Evolutionary conservation across 768 basidiomycete genomes (phyloP).

Genomic region (Kwoniella sp.): DNA sequence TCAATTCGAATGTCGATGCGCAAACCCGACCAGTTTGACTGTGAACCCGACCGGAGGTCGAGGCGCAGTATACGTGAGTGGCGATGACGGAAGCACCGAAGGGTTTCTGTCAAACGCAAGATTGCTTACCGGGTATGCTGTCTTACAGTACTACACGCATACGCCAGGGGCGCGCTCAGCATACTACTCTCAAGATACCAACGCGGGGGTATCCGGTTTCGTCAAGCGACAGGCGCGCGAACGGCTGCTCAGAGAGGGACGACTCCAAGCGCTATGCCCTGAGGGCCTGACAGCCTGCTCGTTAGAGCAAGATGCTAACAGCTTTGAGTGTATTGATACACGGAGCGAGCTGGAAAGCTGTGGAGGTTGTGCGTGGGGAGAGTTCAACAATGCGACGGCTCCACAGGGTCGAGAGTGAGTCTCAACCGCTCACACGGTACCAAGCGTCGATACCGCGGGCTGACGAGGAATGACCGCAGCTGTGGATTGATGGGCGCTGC

Average conservation of each 20-base stretch:
- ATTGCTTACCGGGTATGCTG: neutral
- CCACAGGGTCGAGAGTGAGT: neutral
- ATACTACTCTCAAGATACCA: neutral
- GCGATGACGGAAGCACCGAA: neutral
- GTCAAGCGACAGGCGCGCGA: neutral
- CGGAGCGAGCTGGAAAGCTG: conserved; percentile 1
- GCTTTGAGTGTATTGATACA: neutral
- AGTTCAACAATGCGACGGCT: neutral
- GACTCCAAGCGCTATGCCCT: neutral
- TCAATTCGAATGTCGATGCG: neutral
- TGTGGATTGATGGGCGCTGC: neutral
- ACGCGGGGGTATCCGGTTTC: too few relatives aligned
- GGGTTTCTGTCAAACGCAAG: neutral
- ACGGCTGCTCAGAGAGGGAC: neutral
- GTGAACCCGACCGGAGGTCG: too few relatives aligned
- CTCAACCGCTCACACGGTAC: neutral
- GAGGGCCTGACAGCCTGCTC: neutral
- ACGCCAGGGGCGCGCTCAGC: neutral
- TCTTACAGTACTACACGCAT: neutral
- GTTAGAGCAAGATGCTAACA: neutral
- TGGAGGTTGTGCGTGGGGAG: neutral
- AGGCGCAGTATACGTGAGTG: conserved; percentile 1
- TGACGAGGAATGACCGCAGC: neutral
- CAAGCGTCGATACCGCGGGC: too few relatives aligned
- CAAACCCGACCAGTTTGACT: too few relatives aligned